Conservation (phyloP, 805 yeast species). For the Starmerella riodocensis region DNA sequence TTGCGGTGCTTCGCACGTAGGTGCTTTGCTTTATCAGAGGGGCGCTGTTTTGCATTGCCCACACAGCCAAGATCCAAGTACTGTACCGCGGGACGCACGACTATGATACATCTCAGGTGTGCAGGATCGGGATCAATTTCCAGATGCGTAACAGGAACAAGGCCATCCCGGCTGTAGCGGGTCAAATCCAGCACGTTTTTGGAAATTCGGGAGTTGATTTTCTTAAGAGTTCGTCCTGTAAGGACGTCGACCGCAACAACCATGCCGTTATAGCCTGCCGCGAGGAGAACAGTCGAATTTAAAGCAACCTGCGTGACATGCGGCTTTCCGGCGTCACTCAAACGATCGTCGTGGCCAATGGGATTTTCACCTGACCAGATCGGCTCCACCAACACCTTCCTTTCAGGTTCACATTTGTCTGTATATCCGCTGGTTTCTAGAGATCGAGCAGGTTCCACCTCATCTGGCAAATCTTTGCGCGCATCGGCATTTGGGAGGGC, state of each 20-base stretch:
- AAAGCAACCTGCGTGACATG: slow-evolving; percentile 23
- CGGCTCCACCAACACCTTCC: too few relatives aligned
- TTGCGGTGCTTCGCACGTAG: background rate
- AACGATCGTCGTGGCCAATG: slow-evolving; percentile 11
- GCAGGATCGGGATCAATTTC: slow-evolving; percentile 24
- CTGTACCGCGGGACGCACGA: slow-evolving; percentile 23
- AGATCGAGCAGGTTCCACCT: too few relatives aligned
- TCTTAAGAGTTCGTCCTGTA: slow-evolving; percentile 22
- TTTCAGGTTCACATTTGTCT: too few relatives aligned
- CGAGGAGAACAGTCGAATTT: slow-evolving; percentile 24
- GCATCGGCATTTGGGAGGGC: too few relatives aligned
- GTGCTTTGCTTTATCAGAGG: background rate
- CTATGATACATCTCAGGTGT: slow-evolving; percentile 23
- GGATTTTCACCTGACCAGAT: slow-evolving; percentile 13
- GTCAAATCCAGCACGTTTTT: slow-evolving; percentile 21
- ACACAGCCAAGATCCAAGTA: slow-evolving; percentile 23
- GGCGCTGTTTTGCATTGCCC: background rate
- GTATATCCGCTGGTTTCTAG: too few relatives aligned
- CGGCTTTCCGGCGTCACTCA: slow-evolving; percentile 11
- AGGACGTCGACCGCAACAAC: slow-evolving; percentile 22
- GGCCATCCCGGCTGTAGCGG: slow-evolving; percentile 14
- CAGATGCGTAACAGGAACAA: slow-evolving; percentile 23
- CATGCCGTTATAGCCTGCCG: slow-evolving; percentile 24
- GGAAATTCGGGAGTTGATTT: slow-evolving; percentile 24
- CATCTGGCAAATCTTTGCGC: too few relatives aligned